A percentile compares a stretch with the other conserved stretches of the same genome.
phyloP scores from a whole-genome alignment of 148 eudicot genomes.

The Camellia sinensis region DNA sequence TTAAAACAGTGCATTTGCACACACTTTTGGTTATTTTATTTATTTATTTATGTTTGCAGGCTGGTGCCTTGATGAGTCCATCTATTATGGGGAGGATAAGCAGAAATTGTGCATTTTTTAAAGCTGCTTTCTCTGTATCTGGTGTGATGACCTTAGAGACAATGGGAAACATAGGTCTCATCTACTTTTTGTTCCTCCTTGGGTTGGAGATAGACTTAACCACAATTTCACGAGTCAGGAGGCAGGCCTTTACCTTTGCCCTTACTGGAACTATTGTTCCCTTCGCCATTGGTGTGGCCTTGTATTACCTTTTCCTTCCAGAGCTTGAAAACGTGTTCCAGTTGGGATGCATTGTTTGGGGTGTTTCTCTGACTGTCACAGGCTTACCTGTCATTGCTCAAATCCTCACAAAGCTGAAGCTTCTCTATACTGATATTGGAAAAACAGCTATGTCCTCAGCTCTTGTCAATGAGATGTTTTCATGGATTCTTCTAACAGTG shows the following conservation, averaged over 20 bases:
- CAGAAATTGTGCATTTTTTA: neutral
- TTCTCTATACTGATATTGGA: conserved; percentile 26
- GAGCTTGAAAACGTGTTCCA: neutral
- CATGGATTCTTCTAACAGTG: conserved; percentile 20
- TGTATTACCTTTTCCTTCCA: conserved; percentile 7
- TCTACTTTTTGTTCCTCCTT: conserved; percentile 21
- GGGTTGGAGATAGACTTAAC: conserved; percentile 25
- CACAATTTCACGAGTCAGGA: conserved; percentile 10
- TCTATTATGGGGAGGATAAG: conserved; percentile 9
- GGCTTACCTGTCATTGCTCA: conserved; percentile 17
- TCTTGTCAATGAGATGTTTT: conserved; percentile 10
- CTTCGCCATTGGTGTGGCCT: conserved; percentile 8
- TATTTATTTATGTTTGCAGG: conserved; percentile 6
- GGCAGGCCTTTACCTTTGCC: conserved; percentile 15
- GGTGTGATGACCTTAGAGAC: conserved; percentile 21
- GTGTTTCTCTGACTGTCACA: conserved; percentile 22
- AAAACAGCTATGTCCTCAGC: conserved; percentile 21
- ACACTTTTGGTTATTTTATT: neutral
- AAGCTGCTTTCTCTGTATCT: conserved; percentile 11
- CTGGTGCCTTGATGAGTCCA: conserved; percentile 21
- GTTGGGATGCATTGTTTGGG: conserved; percentile 23
- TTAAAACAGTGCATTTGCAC: neutral
- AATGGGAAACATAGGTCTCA: conserved; percentile 25
- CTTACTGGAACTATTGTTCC: conserved; percentile 19
- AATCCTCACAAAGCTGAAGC: conserved; percentile 21